Evolutionary conservation across 2,329 filamentous ascomycete genomes (phyloP).

Genomic region (Aspergillus neoniger): DNA sequence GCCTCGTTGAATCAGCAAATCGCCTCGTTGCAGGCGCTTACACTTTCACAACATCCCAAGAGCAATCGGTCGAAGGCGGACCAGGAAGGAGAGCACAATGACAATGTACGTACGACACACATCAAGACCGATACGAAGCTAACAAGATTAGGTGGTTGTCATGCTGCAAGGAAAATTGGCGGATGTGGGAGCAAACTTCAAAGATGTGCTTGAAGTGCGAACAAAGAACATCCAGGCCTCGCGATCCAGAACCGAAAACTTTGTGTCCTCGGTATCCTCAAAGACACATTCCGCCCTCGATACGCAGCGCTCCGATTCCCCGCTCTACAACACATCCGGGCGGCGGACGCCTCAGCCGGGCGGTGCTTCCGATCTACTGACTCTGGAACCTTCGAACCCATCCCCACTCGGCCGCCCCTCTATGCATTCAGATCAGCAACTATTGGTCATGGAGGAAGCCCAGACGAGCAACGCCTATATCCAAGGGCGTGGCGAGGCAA

Average conservation of each 20-base stretch:
- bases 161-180: conserved; percentile 88
- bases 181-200: conserved; percentile 92
- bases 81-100: conserved; percentile 95
- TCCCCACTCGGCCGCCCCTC: conserved; percentile 51
- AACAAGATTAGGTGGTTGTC: conserved; percentile 63
- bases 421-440: conserved; percentile 75
- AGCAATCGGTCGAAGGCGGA: conserved; percentile 51
- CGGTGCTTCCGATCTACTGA: conserved; percentile 68
- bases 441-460: conserved; percentile 92
- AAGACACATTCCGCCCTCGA: conserved; percentile 66
- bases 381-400: conserved; percentile 68
- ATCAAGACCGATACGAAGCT: conserved; percentile 12
- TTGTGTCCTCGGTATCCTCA: conserved; percentile 84
- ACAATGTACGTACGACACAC: conserved; percentile 63
- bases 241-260: conserved; percentile 89
- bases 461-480: conserved; percentile 86
- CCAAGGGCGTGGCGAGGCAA: conserved; percentile 89
- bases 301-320: conserved; percentile 74
- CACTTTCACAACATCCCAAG: conserved; percentile 72
- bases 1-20: conserved; percentile 85
- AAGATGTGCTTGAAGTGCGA: conserved; percentile 91
- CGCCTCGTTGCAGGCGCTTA: conserved; percentile 74
- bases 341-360: conserved; percentile 63
- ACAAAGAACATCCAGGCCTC: conserved; percentile 98
- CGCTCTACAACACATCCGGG: conserved; percentile 79